phyloP scores from a whole-genome alignment of 352 stramenopile genomes.

The Phytopythium kandeliae region DNA sequence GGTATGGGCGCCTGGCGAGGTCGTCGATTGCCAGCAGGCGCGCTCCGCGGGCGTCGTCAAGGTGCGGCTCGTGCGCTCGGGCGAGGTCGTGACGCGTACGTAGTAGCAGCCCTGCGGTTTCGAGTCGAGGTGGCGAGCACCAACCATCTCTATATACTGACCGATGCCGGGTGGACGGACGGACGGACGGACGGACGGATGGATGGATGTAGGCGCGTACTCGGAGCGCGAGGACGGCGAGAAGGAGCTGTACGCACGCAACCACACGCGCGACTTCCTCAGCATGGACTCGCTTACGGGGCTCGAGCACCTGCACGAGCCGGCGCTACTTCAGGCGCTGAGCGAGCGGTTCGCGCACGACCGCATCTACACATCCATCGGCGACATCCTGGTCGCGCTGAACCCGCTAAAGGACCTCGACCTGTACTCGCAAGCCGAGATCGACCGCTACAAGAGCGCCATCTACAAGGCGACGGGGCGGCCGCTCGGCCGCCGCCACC shows the following conservation, averaged over 20 bases:
- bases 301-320: conserved; percentile 82
- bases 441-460: conserved; percentile 61
- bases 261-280: conserved; percentile 48
- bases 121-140: no score
- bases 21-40: conserved; percentile 60
- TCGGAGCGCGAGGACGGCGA: conserved; percentile 20
- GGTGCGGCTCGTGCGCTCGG: conserved; percentile 35
- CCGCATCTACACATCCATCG: conserved; percentile 86
- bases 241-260: conserved; percentile 62
- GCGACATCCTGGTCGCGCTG: conserved; percentile 77
- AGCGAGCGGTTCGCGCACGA: conserved; percentile 67
- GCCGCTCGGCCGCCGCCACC: not conserved
- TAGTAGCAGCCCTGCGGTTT: no score
- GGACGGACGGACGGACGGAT: not conserved
- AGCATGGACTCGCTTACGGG: conserved; percentile 61
- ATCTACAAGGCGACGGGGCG: conserved; percentile 23
- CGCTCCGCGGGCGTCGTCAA: conserved; percentile 28
- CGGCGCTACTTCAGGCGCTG: conserved; percentile 74
- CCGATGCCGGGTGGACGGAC: no score
- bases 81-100: conserved; percentile 36
- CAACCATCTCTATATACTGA: no score
- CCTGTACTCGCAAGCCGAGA: conserved; percentile 50
- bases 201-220: conserved; percentile 16
- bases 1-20: conserved; percentile 63
- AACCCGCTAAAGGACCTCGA: conserved; percentile 79